A percentile compares a stretch with the other conserved stretches of the same genome.
Conservation (phyloP, 495 filamentous ascomycete species). For the Schizothecium vesticola region DNA sequence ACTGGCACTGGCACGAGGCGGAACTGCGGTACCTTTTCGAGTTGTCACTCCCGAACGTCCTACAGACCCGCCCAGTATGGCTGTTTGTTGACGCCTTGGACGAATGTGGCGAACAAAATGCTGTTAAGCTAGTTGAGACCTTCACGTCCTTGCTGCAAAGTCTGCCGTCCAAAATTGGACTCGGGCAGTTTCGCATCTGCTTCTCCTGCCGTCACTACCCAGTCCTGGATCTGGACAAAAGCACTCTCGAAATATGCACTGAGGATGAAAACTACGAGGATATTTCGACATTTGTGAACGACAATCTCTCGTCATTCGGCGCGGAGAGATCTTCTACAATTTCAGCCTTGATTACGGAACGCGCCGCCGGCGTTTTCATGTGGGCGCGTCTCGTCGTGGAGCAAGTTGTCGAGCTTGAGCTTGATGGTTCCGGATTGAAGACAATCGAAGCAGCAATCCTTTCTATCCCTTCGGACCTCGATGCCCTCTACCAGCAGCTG, state of each 20-base stretch:
- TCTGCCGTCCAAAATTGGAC: background rate
- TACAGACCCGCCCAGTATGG: slow-evolving; percentile 11
- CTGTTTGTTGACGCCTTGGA: slow-evolving; percentile 33
- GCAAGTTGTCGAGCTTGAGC: slow-evolving; percentile 14
- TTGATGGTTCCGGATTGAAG: slow-evolving; percentile 9
- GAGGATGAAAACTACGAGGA: slow-evolving; percentile 27
- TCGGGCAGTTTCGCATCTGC: slow-evolving; percentile 28
- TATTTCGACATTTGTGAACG: slow-evolving; percentile 27
- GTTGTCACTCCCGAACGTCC: slow-evolving; percentile 12
- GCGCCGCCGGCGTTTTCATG: slow-evolving; percentile 28
- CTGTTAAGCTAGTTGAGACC: slow-evolving; percentile 16
- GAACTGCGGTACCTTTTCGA: slow-evolving; percentile 10
- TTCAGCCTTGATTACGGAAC: slow-evolving; percentile 21
- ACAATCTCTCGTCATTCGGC: slow-evolving; percentile 1
- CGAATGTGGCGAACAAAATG: slow-evolving; percentile 29
- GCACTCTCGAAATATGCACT: slow-evolving; percentile 20
- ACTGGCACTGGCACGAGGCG: slow-evolving; percentile 28
- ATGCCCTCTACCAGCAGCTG: slow-evolving; percentile 25
- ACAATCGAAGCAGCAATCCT: slow-evolving; percentile 14
- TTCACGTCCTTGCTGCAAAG: slow-evolving; percentile 19
- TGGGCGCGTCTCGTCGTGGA: slow-evolving; percentile 32
- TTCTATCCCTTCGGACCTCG: slow-evolving; percentile 22
- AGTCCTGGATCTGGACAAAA: slow-evolving; percentile 20
- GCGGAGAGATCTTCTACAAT: slow-evolving; percentile 10
- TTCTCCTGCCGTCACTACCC: slow-evolving; percentile 38